Conservation (phyloP, 202 grass and related monocot genomes). For the Musa balbisiana region DNA sequence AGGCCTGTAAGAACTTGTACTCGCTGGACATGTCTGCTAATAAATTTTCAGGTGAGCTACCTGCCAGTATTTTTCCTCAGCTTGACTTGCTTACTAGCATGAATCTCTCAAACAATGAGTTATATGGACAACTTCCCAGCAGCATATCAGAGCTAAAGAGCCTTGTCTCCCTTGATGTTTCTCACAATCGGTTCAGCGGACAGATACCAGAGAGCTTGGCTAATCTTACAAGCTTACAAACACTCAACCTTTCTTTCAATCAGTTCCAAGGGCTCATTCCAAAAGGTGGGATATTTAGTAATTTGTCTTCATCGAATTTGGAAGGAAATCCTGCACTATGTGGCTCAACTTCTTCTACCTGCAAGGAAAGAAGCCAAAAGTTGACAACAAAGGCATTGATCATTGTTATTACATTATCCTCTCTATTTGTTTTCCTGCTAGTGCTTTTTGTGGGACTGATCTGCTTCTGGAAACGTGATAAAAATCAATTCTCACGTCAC, state of each 20-base stretch:
- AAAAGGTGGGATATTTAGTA: slow-evolving; percentile 49
- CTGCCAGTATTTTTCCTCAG: slow-evolving; percentile 44
- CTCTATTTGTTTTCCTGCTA: slow-evolving; percentile 39
- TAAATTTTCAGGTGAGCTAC: slow-evolving; percentile 39
- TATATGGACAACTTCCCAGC: slow-evolving; percentile 48
- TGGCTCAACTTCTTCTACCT: slow-evolving; percentile 44
- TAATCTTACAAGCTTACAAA: slow-evolving; percentile 46
- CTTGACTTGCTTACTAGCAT: slow-evolving; percentile 60
- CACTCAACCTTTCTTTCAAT: slow-evolving; percentile 72
- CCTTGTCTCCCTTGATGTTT: slow-evolving; percentile 52
- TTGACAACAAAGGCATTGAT: slow-evolving; percentile 45
- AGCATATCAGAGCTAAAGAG: slow-evolving; percentile 35
- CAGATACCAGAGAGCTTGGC: slow-evolving; percentile 44
- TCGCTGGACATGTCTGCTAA: slow-evolving; percentile 62
- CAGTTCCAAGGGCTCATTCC: slow-evolving; percentile 46
- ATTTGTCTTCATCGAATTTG: slow-evolving; percentile 38
- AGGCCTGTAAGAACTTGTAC: slow-evolving; percentile 67
- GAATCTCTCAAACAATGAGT: slow-evolving; percentile 58
- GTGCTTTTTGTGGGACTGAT: slow-evolving; percentile 1
- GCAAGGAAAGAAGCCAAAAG: slow-evolving; percentile 9
- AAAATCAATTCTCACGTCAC: slow-evolving; percentile 13
- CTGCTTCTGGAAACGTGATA: slow-evolving; percentile 27
- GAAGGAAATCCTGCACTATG: slow-evolving; percentile 67
- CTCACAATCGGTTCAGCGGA: slow-evolving; percentile 58
- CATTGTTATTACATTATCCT: slow-evolving; percentile 28